Evolutionary conservation across 768 basidiomycete species (phyloP).

Genomic region (Lyophyllum semitale): DNA sequence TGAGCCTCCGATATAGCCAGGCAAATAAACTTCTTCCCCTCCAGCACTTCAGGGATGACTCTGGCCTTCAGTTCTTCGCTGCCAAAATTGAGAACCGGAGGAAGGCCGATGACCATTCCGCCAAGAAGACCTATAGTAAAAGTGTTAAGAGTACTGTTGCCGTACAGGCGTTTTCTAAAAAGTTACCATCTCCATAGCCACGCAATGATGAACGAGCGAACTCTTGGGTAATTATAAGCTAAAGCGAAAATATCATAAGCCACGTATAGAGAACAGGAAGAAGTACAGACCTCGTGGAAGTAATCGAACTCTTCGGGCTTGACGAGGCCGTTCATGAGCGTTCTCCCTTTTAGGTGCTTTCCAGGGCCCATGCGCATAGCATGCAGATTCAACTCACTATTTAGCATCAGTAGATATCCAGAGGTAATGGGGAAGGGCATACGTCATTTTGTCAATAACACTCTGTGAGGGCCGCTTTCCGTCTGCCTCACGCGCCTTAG

Average conservation of each 20-base stretch:
- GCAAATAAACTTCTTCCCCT: slow-evolving; percentile 82
- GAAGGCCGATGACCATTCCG: slow-evolving; percentile 84
- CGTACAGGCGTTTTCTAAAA: background rate
- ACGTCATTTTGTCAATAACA: slow-evolving; percentile 88
- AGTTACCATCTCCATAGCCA: slow-evolving; percentile 80
- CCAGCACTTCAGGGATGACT: slow-evolving; percentile 67
- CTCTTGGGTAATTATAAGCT: slow-evolving; percentile 88
- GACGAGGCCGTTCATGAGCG: slow-evolving; percentile 80
- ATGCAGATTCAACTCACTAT: slow-evolving; percentile 68
- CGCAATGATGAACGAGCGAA: slow-evolving; percentile 66
- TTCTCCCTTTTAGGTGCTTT: slow-evolving; percentile 83
- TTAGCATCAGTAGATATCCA: slow-evolving; percentile 46
- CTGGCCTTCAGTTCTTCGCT: slow-evolving; percentile 59
- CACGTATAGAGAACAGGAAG: background rate
- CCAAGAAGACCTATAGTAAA: slow-evolving; percentile 56
- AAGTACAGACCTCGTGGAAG: slow-evolving; percentile 69
- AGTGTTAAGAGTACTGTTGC: slow-evolving; percentile 18
- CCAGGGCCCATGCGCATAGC: slow-evolving; percentile 96
- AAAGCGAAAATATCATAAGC: background rate
- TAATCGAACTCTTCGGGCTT: slow-evolving; percentile 88
- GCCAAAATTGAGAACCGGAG: slow-evolving; percentile 90
- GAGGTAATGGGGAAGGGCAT: slow-evolving; percentile 56
- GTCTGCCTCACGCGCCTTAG: slow-evolving; percentile 77
- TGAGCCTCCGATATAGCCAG: slow-evolving; percentile 90
- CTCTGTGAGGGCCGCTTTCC: slow-evolving; percentile 81